A percentile compares a stretch with the other conserved stretches of the same genome.
phyloP scores from a whole-genome alignment of 768 basidiomycete species.

The Mycena polygramma region DNA sequence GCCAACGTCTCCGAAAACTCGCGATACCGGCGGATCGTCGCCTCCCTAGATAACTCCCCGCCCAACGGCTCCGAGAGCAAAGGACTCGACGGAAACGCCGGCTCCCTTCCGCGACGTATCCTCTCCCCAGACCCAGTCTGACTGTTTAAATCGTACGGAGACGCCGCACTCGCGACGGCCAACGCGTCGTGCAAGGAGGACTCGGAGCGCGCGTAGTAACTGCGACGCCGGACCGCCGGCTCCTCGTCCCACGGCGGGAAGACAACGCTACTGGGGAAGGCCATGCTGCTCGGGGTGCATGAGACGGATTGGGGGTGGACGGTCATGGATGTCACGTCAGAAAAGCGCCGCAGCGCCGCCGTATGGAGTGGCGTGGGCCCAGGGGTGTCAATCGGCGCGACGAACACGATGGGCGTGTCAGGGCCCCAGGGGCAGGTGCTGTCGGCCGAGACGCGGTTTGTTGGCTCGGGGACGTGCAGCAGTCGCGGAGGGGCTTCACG shows the following conservation, averaged over 20 bases:
- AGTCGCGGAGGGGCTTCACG: slow-evolving; percentile 4
- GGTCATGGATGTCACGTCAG: slow-evolving; percentile 33
- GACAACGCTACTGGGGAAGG: background rate
- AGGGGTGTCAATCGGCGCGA: slow-evolving; percentile 30
- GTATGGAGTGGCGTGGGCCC: slow-evolving; percentile 18
- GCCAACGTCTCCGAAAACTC: slow-evolving; percentile 37
- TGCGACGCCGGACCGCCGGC: slow-evolving; percentile 17
- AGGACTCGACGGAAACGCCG: slow-evolving; percentile 31
- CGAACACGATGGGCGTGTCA: slow-evolving; percentile 32
- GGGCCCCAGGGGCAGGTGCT: slow-evolving; percentile 1
- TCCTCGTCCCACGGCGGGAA: slow-evolving; percentile 8
- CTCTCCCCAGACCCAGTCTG: slow-evolving; percentile 18
- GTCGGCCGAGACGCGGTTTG: background rate
- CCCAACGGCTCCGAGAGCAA: slow-evolving; percentile 30
- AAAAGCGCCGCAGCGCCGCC: slow-evolving; percentile 29
- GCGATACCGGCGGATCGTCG: slow-evolving; percentile 35
- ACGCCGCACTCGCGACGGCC: slow-evolving; percentile 6
- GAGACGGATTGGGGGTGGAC: slow-evolving; percentile 29
- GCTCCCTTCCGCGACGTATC: slow-evolving; percentile 29
- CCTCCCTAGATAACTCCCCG: slow-evolving; percentile 14
- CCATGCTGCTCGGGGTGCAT: slow-evolving; percentile 25
- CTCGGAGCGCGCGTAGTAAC: slow-evolving; percentile 23
- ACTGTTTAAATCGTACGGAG: slow-evolving; percentile 31
- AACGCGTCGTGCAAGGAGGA: slow-evolving; percentile 24
- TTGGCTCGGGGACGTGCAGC: slow-evolving; percentile 8